phyloP scores from a whole-genome alignment of 139 green algal genomes.

The Chlorella sp. region DNA sequence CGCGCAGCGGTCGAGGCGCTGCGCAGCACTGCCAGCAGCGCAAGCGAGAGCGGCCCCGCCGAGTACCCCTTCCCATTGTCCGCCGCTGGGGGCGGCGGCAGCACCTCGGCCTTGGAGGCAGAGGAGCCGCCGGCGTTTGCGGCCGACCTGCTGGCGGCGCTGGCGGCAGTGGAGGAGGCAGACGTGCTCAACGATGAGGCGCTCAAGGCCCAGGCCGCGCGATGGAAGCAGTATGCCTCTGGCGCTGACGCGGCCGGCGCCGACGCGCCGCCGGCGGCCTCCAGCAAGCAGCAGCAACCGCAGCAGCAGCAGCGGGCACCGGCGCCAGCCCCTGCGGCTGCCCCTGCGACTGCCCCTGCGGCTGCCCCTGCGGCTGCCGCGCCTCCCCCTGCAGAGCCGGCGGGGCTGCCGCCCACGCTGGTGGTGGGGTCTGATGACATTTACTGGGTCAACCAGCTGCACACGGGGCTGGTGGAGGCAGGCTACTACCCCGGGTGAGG shows the following conservation, averaged over 20 bases:
- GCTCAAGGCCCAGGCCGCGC: not conserved
- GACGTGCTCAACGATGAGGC: slow-evolving; percentile 41
- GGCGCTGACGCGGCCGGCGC: not conserved
- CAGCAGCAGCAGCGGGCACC: not conserved
- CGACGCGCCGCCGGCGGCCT: not conserved
- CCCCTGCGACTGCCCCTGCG: not conserved
- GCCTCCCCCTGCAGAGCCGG: not conserved
- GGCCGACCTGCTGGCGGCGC: slow-evolving; percentile 32
- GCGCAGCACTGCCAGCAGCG: not conserved
- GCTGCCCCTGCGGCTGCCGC: not conserved
- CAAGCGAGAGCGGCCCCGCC: no score
- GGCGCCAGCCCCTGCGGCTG: not conserved
- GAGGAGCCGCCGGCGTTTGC: slow-evolving; percentile 31
- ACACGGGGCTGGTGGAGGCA: slow-evolving; percentile 42
- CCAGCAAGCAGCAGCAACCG: not conserved
- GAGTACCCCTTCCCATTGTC: no score
- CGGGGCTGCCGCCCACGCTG: slow-evolving; percentile 60
- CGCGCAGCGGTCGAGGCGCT: no score
- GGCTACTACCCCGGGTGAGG: slow-evolving; percentile 74
- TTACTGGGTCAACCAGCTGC: slow-evolving; percentile 74
- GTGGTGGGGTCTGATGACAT: slow-evolving; percentile 75
- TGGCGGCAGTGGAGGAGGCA: slow-evolving; percentile 38
- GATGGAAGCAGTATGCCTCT: no score
- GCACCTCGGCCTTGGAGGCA: no score
- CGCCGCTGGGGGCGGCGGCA: no score